phyloP scores from a whole-genome alignment of 148 eudicot species.

The Heliosperma pusillum region DNA sequence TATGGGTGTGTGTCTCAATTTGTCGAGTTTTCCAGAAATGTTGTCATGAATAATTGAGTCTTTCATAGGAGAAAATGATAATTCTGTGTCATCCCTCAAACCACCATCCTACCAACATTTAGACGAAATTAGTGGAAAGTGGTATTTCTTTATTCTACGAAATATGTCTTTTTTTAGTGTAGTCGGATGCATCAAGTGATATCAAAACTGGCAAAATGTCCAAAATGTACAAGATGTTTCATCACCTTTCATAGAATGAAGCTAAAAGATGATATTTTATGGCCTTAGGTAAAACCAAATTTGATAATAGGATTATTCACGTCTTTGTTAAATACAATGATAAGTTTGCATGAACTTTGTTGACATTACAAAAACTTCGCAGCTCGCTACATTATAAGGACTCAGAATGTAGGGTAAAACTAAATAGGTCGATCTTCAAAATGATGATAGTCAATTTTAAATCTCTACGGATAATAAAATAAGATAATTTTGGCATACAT shows the following conservation, averaged over 20 bases:
- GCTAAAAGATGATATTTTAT: slow-evolving; percentile 16
- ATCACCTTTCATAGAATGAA: slow-evolving; percentile 18
- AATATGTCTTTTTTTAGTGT: no score
- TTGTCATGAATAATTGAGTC: no score
- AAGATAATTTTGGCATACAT: slow-evolving; percentile 18
- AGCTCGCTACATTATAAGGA: slow-evolving; percentile 26
- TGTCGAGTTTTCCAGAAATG: no score
- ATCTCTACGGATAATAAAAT: slow-evolving; percentile 28
- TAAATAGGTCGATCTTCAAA: slow-evolving; percentile 3
- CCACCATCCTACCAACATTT: no score
- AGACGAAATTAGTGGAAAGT: no score
- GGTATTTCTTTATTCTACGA: no score
- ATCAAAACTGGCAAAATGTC: no score
- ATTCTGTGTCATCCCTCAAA: no score
- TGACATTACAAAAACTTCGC: not conserved
- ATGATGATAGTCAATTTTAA: slow-evolving; percentile 15
- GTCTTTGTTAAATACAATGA: slow-evolving; percentile 9
- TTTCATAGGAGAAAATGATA: no score
- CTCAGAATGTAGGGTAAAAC: slow-evolving; percentile 7
- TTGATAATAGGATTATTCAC: slow-evolving; percentile 14
- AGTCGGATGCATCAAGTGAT: slow-evolving; percentile 6
- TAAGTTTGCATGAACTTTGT: not conserved
- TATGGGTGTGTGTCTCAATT: no score
- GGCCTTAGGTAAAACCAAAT: slow-evolving; percentile 1
- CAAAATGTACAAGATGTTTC: slow-evolving; percentile 15